A percentile compares a stretch with the other conserved stretches of the same genome.
Evolutionary conservation across 2,329 filamentous ascomycete genomes (phyloP).

Genomic region (Dendryphion nanum): DNA sequence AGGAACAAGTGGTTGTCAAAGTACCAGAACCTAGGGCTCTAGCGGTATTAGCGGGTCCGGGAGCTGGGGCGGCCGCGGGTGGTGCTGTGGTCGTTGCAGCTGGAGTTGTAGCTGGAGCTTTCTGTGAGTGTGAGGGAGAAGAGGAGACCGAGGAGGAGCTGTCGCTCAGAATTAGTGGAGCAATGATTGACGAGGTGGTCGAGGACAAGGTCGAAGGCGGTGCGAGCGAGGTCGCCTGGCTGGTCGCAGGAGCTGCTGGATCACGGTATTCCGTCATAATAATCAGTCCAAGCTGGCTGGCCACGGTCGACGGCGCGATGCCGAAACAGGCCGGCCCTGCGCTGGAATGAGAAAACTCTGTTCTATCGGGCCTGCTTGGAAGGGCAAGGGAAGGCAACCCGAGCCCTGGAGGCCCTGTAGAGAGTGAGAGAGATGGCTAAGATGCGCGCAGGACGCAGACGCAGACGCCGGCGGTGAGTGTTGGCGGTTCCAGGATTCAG

Average conservation of each 20-base stretch:
- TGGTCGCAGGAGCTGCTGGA: constrained; percentile 8
- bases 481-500: too few species aligned
- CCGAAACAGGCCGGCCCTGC: constrained; percentile 27
- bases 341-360: constrained; percentile 36
- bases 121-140: constrained; percentile 1
- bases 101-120: constrained; percentile 2
- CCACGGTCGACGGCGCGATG: constrained; percentile 30
- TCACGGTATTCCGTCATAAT: constrained; percentile 24
- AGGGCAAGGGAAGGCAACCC: constrained; percentile 24
- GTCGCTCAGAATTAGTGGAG: too few species aligned
- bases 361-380: constrained; percentile 30
- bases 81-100: neutral
- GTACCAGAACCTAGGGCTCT: too few species aligned
- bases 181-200: too few species aligned
- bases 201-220: constrained; percentile 1
- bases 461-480: too few species aligned
- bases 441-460: too few species aligned
- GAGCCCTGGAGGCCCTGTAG: constrained; percentile 10
- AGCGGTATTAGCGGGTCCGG: constrained; percentile 4
- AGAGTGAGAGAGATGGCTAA: too few species aligned
- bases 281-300: constrained; percentile 29
- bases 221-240: neutral
- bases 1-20: too few species aligned
- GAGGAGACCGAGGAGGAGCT: constrained; percentile 1
- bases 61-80: neutral